Base-by-base conservation (phyloP, 2,329 filamentous ascomycete genomes). In the Xylaria sp. region DNA sequence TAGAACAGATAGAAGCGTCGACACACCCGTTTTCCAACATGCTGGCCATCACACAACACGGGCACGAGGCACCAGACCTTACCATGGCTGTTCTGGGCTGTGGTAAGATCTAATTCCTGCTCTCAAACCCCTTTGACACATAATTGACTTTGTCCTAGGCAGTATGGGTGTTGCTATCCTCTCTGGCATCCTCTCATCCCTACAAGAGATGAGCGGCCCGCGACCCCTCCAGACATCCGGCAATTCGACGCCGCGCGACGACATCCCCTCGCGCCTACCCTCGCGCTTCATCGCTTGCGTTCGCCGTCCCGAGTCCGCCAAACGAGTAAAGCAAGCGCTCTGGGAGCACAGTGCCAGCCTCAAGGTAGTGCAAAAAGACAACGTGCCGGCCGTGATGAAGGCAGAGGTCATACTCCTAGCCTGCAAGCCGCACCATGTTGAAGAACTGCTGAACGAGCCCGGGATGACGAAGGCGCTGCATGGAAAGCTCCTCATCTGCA, bases 81-180 rank as follows among this genome's bases (percentile, higher is more conserved):
- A 94, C 91, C 68, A 83, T 96, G 79, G 87, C 92, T 65, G 87
- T 95, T 65, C 83, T 96, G 61, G 92, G 92, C 71, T 95, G 91
- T 77, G 92, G 91, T 91, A 84, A 74, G 86, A 56, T 37, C 17
- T 33, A 3, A 60, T 23, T 59, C 35, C 25, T 40, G n/a, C 14
- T 9, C n/a, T 25, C 5, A 17, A 35, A 43, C 21, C 19, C 4
- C 15, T 23, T 31, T 12, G 28, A 28, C 49, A 25, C 25, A 12
- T 46, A 47, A 57, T 42, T 57, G 55, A 57, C 42, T 37, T n/a
- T 31, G 23, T 51, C 4, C 14, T 17, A 93, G 90, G 92, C 68
- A 94, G 89, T 56, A 91, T 96, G 87, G 92, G 92, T 62, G 91
- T 92, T 64, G 92, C 92, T 61, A 94, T 96, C 69, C 85, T 96